Conservation (phyloP, 306 rosid genomes). For the Malus asiatica region DNA sequence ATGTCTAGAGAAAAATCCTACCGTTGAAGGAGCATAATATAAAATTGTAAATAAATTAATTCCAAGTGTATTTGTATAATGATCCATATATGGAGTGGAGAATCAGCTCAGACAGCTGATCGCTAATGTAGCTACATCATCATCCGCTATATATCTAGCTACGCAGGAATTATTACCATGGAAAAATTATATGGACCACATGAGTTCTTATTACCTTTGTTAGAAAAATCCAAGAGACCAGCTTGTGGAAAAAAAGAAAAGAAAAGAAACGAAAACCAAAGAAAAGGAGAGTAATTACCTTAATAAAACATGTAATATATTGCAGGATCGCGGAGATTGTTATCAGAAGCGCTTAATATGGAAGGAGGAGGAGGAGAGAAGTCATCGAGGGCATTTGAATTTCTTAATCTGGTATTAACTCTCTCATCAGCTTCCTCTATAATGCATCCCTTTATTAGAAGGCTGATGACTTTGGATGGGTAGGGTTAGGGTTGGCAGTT, state of each 20-base stretch:
- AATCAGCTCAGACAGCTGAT: background rate
- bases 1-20: too few relatives aligned
- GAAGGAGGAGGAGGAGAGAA: background rate
- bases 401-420: background rate
- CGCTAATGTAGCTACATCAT: background rate
- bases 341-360: background rate
- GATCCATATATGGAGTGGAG: background rate
- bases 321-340: background rate
- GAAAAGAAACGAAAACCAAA: background rate
- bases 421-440: background rate
- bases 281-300: background rate
- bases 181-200: background rate
- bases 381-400: background rate
- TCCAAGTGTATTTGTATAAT: background rate
- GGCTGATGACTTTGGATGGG: background rate
- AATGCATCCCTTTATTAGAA: background rate
- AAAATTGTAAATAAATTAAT: background rate
- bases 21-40: background rate
- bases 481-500: slow-evolving; percentile 38
- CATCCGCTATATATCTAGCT: background rate
- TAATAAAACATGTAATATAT: background rate
- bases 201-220: background rate
- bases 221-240: background rate
- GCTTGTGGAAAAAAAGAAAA: background rate
- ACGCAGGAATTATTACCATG: background rate